A percentile compares a stretch with the other conserved stretches of the same genome.
These are phyloP conservation scores for Sordaria brevicollis DNA, from an alignment of 495 filamentous ascomycete genomes.

Conservation along the genomic window DNA sequence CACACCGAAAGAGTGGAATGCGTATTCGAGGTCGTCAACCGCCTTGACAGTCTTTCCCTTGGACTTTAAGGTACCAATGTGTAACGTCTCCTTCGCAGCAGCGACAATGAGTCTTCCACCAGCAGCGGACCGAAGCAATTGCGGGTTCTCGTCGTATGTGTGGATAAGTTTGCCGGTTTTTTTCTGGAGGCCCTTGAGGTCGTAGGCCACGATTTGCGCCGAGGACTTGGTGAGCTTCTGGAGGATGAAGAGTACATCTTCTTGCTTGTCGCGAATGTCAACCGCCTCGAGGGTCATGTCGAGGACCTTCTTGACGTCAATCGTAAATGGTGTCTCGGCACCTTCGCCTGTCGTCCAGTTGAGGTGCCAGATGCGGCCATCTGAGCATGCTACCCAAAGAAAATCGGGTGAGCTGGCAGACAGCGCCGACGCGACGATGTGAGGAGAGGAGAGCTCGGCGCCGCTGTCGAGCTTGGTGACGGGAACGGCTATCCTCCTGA, in stretches of 20 bases:
- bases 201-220: constrained; percentile 33
- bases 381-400: constrained; percentile 60
- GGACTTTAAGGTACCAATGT: constrained; percentile 25
- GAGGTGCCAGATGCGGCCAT: constrained; percentile 58
- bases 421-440: constrained; percentile 45
- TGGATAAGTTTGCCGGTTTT: constrained; percentile 19
- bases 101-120: constrained; percentile 26
- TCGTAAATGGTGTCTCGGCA: constrained; percentile 25
- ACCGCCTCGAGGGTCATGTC: constrained; percentile 35
- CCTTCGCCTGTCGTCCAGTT: constrained; percentile 59
- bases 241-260: constrained; percentile 36
- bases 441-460: constrained; percentile 11
- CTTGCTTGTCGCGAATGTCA: constrained; percentile 19
- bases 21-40: constrained; percentile 32
- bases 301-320: constrained; percentile 27
- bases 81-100: constrained; percentile 24
- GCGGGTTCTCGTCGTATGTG: constrained; percentile 19
- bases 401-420: constrained; percentile 47
- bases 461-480: constrained; percentile 12
- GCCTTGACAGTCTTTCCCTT: constrained; percentile 2
- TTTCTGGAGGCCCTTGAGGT: constrained; percentile 14
- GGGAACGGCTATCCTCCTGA: constrained; percentile 47
- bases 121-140: constrained; percentile 20
- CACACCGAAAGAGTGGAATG: constrained; percentile 39
- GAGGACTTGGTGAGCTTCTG: constrained; percentile 17